phyloP scores from a whole-genome alignment of 139 green algal species.

The Haematococcus lacustris region DNA sequence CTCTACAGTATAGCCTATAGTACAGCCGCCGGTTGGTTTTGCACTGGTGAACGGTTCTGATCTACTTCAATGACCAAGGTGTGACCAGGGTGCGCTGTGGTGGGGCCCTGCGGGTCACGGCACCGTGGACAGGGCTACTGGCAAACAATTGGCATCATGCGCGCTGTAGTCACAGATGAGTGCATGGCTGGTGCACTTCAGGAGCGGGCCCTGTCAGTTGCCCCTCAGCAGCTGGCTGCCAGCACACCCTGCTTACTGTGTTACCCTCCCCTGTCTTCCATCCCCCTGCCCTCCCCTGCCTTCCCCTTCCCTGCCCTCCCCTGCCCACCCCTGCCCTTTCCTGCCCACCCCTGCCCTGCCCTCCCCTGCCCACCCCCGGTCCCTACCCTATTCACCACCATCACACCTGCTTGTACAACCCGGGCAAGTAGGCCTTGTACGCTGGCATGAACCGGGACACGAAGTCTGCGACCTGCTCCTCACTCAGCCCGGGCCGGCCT shows the following conservation, averaged over 20 bases:
- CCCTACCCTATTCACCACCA: too few relatives aligned
- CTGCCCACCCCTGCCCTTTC: neutral
- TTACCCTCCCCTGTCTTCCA: neutral
- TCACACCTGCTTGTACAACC: conserved; percentile 46
- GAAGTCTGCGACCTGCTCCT: conserved; percentile 85
- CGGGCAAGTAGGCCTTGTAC: conserved; percentile 92
- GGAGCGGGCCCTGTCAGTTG: neutral
- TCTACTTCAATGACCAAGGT: conserved; percentile 74
- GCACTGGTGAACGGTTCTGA: conserved; percentile 41
- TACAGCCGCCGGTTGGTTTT: conserved; percentile 37
- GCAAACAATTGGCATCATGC: neutral
- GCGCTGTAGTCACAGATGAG: neutral
- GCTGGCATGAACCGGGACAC: conserved; percentile 91
- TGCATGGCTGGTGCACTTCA: neutral
- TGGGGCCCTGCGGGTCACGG: conserved; percentile 54
- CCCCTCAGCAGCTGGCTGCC: too few relatives aligned
- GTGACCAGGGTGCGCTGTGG: conserved; percentile 46
- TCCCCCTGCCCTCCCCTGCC: too few relatives aligned
- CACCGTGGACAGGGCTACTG: neutral
- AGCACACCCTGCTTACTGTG: neutral
- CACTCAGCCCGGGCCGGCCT: conserved; percentile 85
- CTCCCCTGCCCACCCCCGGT: neutral
- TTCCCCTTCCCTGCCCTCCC: too few relatives aligned
- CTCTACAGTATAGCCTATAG: too few relatives aligned
- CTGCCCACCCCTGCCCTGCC: neutral